phyloP scores from a whole-genome alignment of 2,329 filamentous ascomycete genomes.

The Ophiostoma ips region DNA sequence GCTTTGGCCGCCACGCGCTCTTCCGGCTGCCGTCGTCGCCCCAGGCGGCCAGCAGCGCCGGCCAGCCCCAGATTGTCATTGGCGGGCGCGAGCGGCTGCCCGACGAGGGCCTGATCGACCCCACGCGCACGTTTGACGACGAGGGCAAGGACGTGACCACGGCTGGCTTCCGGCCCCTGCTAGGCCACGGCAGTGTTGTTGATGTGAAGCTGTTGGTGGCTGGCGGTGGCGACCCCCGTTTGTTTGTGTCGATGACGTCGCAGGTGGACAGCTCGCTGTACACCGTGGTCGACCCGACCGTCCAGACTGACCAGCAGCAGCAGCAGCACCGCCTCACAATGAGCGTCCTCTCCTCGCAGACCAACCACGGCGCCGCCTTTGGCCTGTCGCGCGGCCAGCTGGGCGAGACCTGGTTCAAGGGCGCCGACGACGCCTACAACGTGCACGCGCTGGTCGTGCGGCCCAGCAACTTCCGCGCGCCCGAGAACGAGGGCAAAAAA shows the following conservation, averaged over 20 bases:
- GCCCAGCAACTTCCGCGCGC: slow-evolving; percentile 51
- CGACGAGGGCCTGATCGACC: slow-evolving; percentile 1
- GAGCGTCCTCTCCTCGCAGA: slow-evolving; percentile 45
- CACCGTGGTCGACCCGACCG: slow-evolving; percentile 36
- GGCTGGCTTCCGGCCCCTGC: slow-evolving; percentile 6
- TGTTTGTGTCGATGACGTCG: slow-evolving; percentile 56
- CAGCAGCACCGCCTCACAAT: slow-evolving; percentile 15
- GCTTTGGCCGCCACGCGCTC: slow-evolving; percentile 46
- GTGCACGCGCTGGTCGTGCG: slow-evolving; percentile 59
- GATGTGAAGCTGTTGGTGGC: slow-evolving; percentile 35
- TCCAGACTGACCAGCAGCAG: too few species aligned
- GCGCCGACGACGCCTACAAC: slow-evolving; percentile 46
- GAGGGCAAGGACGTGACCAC: neutral
- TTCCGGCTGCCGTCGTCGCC: slow-evolving; percentile 48
- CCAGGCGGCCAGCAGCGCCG: slow-evolving; percentile 16
- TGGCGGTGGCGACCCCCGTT: slow-evolving; percentile 20
- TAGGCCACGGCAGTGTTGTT: slow-evolving; percentile 35
- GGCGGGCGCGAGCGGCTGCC: slow-evolving; percentile 15
- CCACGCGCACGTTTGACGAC: neutral
- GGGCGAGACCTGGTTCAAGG: slow-evolving; percentile 55
- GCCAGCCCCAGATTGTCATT: slow-evolving; percentile 36
- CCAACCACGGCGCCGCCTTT: slow-evolving; percentile 50
- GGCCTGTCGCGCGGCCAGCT: slow-evolving; percentile 51
- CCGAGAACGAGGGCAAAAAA: slow-evolving; percentile 34
- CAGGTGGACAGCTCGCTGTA: slow-evolving; percentile 61